phyloP scores from a whole-genome alignment of 2,329 filamentous ascomycete genomes.

The Dothideomycetes sp. region DNA sequence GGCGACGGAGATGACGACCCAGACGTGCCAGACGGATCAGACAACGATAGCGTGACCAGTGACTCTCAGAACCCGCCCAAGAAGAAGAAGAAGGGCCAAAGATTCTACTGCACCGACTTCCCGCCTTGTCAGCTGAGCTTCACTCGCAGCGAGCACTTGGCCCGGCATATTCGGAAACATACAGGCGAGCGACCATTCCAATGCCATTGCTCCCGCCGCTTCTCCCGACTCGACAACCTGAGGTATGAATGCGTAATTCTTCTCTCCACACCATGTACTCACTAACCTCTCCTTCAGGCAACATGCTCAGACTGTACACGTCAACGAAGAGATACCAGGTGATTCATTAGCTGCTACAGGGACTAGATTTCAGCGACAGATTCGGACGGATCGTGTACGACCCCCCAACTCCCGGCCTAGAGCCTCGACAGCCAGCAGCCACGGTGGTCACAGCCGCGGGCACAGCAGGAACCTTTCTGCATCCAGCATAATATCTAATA shows the following conservation, averaged over 20 bases:
- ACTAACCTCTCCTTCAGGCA: conserved; percentile 43
- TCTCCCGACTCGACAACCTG: conserved; percentile 88
- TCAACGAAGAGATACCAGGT: conserved; percentile 91
- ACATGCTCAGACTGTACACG: conserved; percentile 94
- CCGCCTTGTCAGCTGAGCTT: conserved; percentile 92
- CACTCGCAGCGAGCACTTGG: conserved; percentile 88
- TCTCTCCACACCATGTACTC: background rate
- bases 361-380: conserved; percentile 83
- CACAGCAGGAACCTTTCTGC: conserved; percentile 79
- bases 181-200: conserved; percentile 94
- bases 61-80: conserved; percentile 66
- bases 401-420: conserved; percentile 62
- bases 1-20: conserved; percentile 58
- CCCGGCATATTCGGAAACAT: conserved; percentile 94
- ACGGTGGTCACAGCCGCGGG: conserved; percentile 56
- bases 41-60: conserved; percentile 38
- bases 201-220: conserved; percentile 86
- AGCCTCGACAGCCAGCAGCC: conserved; percentile 64
- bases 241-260: background rate
- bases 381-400: conserved; percentile 74
- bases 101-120: conserved; percentile 93
- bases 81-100: conserved; percentile 96
- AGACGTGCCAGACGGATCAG: conserved; percentile 45
- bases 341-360: conserved; percentile 89
- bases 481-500: conserved; percentile 71